Conservation (phyloP, 2,329 filamentous ascomycete genomes). For the Drechslera avenae region DNA sequence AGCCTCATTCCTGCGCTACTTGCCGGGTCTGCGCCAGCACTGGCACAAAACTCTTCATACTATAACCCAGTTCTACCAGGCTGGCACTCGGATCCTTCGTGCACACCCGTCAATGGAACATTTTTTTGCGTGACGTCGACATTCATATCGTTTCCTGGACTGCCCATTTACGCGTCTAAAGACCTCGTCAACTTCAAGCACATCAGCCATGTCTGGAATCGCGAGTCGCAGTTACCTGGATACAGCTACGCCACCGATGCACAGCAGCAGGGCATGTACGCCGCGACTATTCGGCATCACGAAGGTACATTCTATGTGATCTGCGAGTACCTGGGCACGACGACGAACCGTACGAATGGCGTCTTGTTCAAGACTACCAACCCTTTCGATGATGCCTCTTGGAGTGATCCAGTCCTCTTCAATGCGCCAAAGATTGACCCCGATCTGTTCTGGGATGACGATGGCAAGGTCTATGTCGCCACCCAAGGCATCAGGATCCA, state of each 20-base stretch:
- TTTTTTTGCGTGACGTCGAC: conserved; percentile 60
- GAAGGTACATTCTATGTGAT: conserved; percentile 26
- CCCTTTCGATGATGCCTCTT: conserved; percentile 52
- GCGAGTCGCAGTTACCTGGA: conserved; percentile 45
- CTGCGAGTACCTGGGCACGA: no score
- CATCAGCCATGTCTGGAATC: conserved; percentile 46
- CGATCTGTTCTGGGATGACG: conserved; percentile 60
- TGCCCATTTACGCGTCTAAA: conserved; percentile 60
- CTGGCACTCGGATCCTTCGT: conserved; percentile 58
- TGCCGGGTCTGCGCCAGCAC: no score
- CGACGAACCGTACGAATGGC: no score
- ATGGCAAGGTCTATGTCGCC: conserved; percentile 59
- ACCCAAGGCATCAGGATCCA: conserved; percentile 35
- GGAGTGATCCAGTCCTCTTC: conserved; percentile 57
- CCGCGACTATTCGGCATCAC: conserved; percentile 28
- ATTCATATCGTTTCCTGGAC: conserved; percentile 59
- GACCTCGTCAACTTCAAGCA: conserved; percentile 59
- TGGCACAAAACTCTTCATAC: no score
- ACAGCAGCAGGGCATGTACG: conserved; percentile 30
- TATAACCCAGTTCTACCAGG: conserved; percentile 37
- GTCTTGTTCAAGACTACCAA: conserved; percentile 55
- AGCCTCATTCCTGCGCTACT: no score
- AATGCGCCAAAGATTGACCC: conserved; percentile 60
- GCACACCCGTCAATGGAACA: conserved; percentile 48
- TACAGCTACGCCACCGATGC: no score